A percentile compares a stretch with the other conserved stretches of the same genome.
Evolutionary conservation across 2,329 filamentous ascomycete genomes (phyloP).

Genomic region (Trichoderma sp.): DNA sequence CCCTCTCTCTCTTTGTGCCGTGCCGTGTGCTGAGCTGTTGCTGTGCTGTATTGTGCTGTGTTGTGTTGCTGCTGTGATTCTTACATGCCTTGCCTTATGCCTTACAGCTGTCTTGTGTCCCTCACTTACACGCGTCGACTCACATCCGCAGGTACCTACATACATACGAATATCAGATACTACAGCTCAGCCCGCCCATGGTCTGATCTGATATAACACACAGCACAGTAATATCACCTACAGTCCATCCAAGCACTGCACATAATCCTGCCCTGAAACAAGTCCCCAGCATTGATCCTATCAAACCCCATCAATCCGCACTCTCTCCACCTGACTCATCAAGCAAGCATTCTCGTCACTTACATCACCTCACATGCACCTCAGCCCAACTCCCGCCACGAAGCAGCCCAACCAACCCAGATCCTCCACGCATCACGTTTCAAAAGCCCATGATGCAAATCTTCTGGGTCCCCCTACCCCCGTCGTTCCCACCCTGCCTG

Average conservation of each 20-base stretch:
- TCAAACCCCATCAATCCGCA: background rate
- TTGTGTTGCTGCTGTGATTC: background rate
- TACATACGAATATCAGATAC: no score
- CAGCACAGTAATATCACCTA: background rate
- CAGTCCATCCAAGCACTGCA: background rate
- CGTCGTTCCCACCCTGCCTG: background rate
- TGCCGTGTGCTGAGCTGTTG: background rate
- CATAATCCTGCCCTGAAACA: background rate
- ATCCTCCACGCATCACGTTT: slow-evolving; percentile 4
- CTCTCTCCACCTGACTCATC: background rate
- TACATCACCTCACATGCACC: slow-evolving; percentile 8
- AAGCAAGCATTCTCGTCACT: background rate
- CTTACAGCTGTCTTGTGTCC: background rate
- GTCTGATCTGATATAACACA: background rate
- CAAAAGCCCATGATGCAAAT: slow-evolving; percentile 13
- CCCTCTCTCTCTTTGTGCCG: background rate
- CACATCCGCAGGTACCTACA: background rate
- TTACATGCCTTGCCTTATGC: background rate
- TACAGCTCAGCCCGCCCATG: no score
- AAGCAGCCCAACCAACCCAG: slow-evolving; percentile 16
- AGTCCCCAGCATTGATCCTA: background rate
- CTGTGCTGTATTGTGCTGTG: background rate
- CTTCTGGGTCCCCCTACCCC: background rate
- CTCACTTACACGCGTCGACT: background rate
- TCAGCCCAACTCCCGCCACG: slow-evolving; percentile 13